Base-by-base conservation (phyloP, 805 yeast species). In the Millerago galiae region DNA sequence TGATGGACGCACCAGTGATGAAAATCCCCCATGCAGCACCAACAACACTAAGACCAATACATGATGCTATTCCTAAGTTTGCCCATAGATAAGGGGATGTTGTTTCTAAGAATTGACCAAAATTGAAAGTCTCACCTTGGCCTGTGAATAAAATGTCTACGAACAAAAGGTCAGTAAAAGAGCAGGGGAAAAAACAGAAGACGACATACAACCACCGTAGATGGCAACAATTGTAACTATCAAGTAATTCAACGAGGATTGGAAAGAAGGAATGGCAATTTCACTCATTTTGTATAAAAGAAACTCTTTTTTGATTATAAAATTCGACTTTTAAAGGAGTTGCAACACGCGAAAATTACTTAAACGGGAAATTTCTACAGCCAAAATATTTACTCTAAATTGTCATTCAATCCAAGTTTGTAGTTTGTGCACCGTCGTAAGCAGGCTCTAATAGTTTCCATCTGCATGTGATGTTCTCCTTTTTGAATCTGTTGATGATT, bases 11-110 rank as follows among this genome's bases (percentile, higher is more conserved):
- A 33, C 99, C 99, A 2, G 98, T 91, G 48, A 93, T 77, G 63
- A 91, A 93, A 53, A 93, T 93, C 50, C 99, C 99, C 99, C 99
- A 93, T 5, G 98, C 98, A 13, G 99, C 99, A 32, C 99, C 99
- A 34, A 90, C 83, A 13, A 93, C 97, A 38, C 95, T 82, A 46
- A 93, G 74, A 12, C 98, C 98, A 53, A 95, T 89, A 67, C 99
- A 91, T 40, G 80, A 67, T 13, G 85, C 82, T 49, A 93, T 88
- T 42, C 99, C 99, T 49, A 89, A 65, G 49, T 77, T 76, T 25
- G 97, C 98, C 98, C 98, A 93, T 83, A 93, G 77, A 62, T 93
- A 93, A 7, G 99, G 99, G 17, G 97, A 88, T 3, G 93, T 79
- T 30, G 83, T 71, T 52, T 80, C 78, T 51, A 93, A 74, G 59